Evolutionary conservation across 345 rosid species (phyloP).

Genomic region (Lumnitzera littorea): DNA sequence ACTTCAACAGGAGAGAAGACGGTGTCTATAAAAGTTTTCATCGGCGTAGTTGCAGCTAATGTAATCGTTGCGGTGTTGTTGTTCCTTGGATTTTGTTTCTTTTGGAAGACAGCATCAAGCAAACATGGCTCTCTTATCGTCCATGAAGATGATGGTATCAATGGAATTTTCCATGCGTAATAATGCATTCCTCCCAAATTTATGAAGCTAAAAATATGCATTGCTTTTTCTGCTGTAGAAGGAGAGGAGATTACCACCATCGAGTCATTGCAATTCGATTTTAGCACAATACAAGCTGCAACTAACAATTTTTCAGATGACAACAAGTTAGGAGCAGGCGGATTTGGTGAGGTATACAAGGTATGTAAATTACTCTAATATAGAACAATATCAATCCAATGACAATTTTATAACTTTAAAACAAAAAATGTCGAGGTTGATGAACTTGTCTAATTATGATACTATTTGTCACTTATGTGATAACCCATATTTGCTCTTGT

Average conservation of each 20-base stretch:
- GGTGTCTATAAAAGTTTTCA: no score
- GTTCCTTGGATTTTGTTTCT: no score
- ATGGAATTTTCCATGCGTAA: no score
- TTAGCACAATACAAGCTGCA: constrained; percentile 28
- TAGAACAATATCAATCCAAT: no score
- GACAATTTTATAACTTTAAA: not conserved
- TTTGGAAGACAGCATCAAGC: no score
- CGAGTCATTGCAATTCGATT: constrained; percentile 11
- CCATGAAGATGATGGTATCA: constrained; percentile 12
- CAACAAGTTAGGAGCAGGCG: constrained; percentile 62
- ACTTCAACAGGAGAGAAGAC: no score
- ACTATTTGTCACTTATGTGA: constrained; percentile 18
- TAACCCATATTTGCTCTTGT: no score
- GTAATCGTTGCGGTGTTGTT: no score
- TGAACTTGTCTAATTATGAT: constrained; percentile 4
- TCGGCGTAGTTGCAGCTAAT: no score
- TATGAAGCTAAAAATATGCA: no score
- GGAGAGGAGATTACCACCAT: constrained; percentile 4
- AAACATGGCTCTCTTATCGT: no score
- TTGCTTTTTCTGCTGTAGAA: constrained; percentile 20
- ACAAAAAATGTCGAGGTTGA: constrained; percentile 6
- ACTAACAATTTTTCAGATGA: constrained; percentile 39
- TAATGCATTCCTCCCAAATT: no score
- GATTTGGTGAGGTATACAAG: constrained; percentile 65
- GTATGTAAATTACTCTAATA: constrained; percentile 8